Evolutionary conservation across 202 grass and related monocot genomes (phyloP), one percentile per base, ranked within the genome.

Genomic region (Carex arenaria): DNA sequence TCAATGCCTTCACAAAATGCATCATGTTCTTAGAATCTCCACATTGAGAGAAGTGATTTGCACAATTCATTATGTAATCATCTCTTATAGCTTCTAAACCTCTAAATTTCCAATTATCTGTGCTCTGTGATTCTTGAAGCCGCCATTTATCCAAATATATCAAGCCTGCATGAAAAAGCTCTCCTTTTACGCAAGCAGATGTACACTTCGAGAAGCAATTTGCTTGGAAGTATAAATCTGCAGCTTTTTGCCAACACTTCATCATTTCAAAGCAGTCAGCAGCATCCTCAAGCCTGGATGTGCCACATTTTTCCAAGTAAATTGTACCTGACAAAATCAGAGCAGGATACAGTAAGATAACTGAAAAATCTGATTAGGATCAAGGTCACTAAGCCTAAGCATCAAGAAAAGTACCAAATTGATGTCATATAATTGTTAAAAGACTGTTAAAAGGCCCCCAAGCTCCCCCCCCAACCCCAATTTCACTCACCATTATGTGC

Each of bases 281-380:
- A 0, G 94, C 92, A 85, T 89, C 87, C 62, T 97, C 85, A 57
- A 97, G 85, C 20, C 73, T 93, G 40, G 87, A 90, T 76, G 49
- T 85, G 59, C 92, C 87, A 87, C 85, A 93, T 86, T 90, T 93
- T 78, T 93, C 87, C 84, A 91, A 79, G 80, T 91, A 97, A 80
- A 91, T 6, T 53, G 73, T 90, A 84, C 94, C 94, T 97, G 74
- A n/a, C 32, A 7, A 54, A 80, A 56, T 4, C 11, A 72, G 64
- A 30, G 42, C 60, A 85, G 18, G 20, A 18, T 4, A 10, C 26
- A n/a, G 32, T 36, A 77, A 19, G 51, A 56, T 17, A 10, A 56
- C 51, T 34, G 2, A 6, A 18, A 36, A 56, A 34, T 56, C 14
- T 77, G 51, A 77, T 18, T 6, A 56, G 52, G 20, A 77, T 77